Conservation (phyloP, 2,329 filamentous ascomycete genomes). For the Elsinoe batatas region DNA sequence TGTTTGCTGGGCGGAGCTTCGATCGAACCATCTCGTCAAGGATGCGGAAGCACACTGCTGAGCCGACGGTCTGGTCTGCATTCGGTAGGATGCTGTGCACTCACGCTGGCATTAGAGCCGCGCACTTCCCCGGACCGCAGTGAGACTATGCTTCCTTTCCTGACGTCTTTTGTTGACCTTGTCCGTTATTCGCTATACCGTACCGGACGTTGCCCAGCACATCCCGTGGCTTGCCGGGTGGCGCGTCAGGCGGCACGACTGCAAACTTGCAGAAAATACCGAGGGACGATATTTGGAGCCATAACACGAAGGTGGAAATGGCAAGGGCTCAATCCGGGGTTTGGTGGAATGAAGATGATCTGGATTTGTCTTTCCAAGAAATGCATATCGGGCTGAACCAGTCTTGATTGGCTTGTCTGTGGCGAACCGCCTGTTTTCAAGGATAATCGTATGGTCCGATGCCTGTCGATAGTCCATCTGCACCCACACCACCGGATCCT, state of each 20-base stretch:
- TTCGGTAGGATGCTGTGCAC: not conserved
- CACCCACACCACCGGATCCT: constrained; percentile 5
- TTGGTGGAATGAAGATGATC: not conserved
- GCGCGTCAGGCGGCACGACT: not conserved
- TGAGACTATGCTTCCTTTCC: not conserved
- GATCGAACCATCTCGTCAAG: not conserved
- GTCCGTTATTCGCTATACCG: not conserved
- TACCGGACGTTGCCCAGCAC: constrained; percentile 1
- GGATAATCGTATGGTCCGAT: not conserved
- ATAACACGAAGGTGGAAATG: not conserved
- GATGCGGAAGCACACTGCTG: not conserved
- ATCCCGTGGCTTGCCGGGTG: constrained; percentile 1
- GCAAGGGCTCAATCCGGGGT: not conserved
- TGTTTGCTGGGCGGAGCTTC: not conserved
- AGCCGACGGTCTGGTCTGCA: not conserved
- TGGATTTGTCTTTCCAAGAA: constrained; percentile 7
- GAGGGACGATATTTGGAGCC: not conserved
- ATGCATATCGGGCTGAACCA: not conserved
- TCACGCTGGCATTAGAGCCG: not conserved
- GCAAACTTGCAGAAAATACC: not conserved
- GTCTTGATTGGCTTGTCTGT: not conserved
- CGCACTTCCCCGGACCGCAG: no score
- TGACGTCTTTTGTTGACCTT: not conserved
- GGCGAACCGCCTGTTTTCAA: not conserved
- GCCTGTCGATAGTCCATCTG: constrained; percentile 5